phyloP scores from a whole-genome alignment of 306 rosid species.

The Acacia crassicarpa region DNA sequence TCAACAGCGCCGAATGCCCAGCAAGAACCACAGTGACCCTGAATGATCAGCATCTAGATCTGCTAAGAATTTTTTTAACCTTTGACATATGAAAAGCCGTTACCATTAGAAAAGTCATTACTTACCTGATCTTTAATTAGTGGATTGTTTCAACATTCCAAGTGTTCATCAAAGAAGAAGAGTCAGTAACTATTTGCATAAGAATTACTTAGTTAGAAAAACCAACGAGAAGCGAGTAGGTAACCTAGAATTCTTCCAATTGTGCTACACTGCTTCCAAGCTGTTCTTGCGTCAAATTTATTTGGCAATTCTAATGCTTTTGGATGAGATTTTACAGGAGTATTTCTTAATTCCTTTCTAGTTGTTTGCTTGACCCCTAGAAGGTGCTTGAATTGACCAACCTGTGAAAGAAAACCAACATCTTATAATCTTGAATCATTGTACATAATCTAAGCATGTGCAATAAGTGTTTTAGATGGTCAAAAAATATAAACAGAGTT shows the following conservation, averaged over 20 bases:
- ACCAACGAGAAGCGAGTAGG: conserved; percentile 18
- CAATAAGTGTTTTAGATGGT: conserved; percentile 12
- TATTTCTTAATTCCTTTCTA: conserved; percentile 41
- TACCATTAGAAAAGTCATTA: background rate
- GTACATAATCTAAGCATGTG: background rate
- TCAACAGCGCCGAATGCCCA: conserved; percentile 99
- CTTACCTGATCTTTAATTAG: conserved; percentile 76
- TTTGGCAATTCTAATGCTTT: conserved; percentile 66
- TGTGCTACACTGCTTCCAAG: conserved; percentile 78
- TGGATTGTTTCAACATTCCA: conserved; percentile 47
- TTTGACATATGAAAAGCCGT: conserved; percentile 4
- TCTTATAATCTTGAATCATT: background rate
- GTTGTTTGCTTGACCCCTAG: conserved; percentile 84
- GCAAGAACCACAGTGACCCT: conserved; percentile 99
- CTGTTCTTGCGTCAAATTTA: conserved; percentile 83
- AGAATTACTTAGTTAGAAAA: conserved; percentile 5
- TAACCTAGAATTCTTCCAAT: conserved; percentile 86
- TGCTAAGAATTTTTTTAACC: conserved; percentile 18
- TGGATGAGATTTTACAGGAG: conserved; percentile 56
- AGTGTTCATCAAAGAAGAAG: conserved; percentile 30
- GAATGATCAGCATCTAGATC: conserved; percentile 32
- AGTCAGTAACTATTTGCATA: conserved; percentile 41
- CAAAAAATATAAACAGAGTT: background rate
- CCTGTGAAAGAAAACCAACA: conserved; percentile 49
- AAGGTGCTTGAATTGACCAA: conserved; percentile 77